phyloP scores from a whole-genome alignment of 768 basidiomycete genomes.

The Sarcomyxa edulis region DNA sequence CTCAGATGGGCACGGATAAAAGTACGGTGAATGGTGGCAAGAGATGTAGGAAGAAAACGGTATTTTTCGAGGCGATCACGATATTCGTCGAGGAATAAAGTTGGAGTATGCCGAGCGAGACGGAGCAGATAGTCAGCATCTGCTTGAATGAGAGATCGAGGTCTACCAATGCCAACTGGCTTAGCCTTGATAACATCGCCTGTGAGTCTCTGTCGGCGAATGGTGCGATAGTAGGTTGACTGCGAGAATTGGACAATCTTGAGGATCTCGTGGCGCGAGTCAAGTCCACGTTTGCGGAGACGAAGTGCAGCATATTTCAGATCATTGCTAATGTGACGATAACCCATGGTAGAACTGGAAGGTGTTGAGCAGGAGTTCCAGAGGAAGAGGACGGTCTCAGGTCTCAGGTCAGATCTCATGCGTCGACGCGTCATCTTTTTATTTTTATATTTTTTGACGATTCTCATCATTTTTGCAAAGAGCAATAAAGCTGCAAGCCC shows the following conservation, averaged over 20 bases:
- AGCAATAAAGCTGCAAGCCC: too few relatives aligned
- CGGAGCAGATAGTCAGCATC: slow-evolving; percentile 13
- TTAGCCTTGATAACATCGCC: too few relatives aligned
- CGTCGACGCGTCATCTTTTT: too few relatives aligned
- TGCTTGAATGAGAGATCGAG: slow-evolving; percentile 7
- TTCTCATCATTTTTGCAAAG: too few relatives aligned
- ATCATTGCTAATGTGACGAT: slow-evolving; percentile 11
- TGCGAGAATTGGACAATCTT: slow-evolving; percentile 7
- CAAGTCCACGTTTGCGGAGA: slow-evolving; percentile 5
- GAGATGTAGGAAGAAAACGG: slow-evolving; percentile 9
- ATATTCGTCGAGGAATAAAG: slow-evolving; percentile 18
- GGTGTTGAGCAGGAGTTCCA: too few relatives aligned
- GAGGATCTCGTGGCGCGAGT: slow-evolving; percentile 9
- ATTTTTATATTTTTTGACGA: too few relatives aligned
- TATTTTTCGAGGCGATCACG: slow-evolving; percentile 1
- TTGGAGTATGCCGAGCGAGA: slow-evolving; percentile 14
- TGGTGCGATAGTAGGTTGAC: slow-evolving; percentile 6
- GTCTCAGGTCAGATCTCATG: too few relatives aligned
- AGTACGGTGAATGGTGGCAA: slow-evolving; percentile 16
- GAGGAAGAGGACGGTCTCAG: too few relatives aligned
- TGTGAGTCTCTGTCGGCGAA: slow-evolving; percentile 3
- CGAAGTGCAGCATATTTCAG: slow-evolving; percentile 11
- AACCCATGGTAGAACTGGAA: slow-evolving; percentile 7
- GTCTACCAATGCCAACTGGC: slow-evolving; percentile 14
- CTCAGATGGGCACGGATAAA: slow-evolving; percentile 14